Conservation (phyloP, 768 basidiomycete species). For the Xanthoconium purpureum region DNA sequence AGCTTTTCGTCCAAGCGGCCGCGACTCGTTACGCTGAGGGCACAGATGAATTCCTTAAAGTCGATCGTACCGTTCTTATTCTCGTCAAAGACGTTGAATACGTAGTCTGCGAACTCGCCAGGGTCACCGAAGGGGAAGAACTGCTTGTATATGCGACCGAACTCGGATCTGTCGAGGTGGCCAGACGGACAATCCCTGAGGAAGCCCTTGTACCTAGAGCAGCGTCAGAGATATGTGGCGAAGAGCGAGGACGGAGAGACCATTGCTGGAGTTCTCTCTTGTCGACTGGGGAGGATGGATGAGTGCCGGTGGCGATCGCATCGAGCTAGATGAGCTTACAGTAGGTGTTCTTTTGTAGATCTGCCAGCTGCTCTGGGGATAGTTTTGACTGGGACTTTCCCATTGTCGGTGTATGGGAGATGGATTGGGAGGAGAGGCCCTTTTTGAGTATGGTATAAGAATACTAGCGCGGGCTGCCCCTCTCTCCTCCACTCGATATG, state of each 20-base stretch:
- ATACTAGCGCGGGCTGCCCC: slow-evolving; percentile 15
- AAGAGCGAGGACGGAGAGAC: slow-evolving; percentile 37
- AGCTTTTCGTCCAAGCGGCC: slow-evolving; percentile 96
- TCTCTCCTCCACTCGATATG: slow-evolving; percentile 38
- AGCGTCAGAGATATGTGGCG: slow-evolving; percentile 9
- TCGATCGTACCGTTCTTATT: slow-evolving; percentile 97
- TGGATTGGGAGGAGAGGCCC: slow-evolving; percentile 14
- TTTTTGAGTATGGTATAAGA: slow-evolving; percentile 36
- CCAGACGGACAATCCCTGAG: slow-evolving; percentile 98
- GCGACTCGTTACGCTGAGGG: slow-evolving; percentile 90
- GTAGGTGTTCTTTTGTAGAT: slow-evolving; percentile 97
- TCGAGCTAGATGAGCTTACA: slow-evolving; percentile 49
- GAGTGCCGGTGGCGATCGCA: slow-evolving; percentile 15
- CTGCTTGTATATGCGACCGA: slow-evolving; percentile 97
- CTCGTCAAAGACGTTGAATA: slow-evolving; percentile 96
- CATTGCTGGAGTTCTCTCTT: slow-evolving; percentile 97
- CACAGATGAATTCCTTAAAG: slow-evolving; percentile 99
- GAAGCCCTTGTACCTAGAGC: slow-evolving; percentile 94
- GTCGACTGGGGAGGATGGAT: slow-evolving; percentile 60
- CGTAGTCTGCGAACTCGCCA: slow-evolving; percentile 93
- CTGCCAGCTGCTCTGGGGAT: slow-evolving; percentile 87
- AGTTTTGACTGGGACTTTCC: slow-evolving; percentile 98
- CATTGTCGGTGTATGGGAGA: slow-evolving; percentile 53
- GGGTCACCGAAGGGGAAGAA: slow-evolving; percentile 99
- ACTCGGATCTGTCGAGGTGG: slow-evolving; percentile 92